Percentiles rank a stretch among this genome's conserved stretches.
phyloP scores from a whole-genome alignment of 1,284 basidiomycete genomes.

The Boletus sp. region DNA sequence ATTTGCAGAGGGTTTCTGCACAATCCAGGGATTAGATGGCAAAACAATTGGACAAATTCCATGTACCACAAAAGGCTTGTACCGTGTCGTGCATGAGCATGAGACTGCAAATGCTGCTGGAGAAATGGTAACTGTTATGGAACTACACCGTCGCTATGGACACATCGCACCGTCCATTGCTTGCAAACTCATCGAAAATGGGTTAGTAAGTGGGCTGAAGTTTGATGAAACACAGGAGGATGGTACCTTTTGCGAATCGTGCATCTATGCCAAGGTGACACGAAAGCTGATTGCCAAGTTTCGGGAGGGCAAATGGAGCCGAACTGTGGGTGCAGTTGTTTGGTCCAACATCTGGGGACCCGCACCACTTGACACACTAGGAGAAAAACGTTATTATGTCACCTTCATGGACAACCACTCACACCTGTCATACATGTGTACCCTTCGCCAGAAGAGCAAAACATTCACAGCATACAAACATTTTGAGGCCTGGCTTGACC shows the following conservation, averaged over 20 bases:
- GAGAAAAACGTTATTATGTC: too few relatives aligned
- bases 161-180: constrained; percentile 38
- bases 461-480: too few relatives aligned
- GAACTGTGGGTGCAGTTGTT: too few relatives aligned
- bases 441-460: too few relatives aligned
- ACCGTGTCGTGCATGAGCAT: background rate
- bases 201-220: background rate
- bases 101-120: constrained; percentile 2
- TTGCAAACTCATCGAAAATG: background rate
- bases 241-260: background rate
- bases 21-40: constrained; percentile 27
- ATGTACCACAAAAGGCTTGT: background rate
- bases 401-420: too few relatives aligned
- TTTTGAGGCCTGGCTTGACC: too few relatives aligned
- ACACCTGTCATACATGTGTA: too few relatives aligned
- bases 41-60: constrained; percentile 29
- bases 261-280: background rate
- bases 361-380: too few relatives aligned
- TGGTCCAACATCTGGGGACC: too few relatives aligned
- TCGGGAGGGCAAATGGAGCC: too few relatives aligned
- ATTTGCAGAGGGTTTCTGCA: constrained; percentile 38
- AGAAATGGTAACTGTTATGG: constrained; percentile 34
- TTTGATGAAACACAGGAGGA: too few relatives aligned
- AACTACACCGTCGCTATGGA: constrained; percentile 40
- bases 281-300: too few relatives aligned